Evolutionary conservation across 2,329 filamentous ascomycete genomes (phyloP).

Genomic region (Cladosporium sp.): DNA sequence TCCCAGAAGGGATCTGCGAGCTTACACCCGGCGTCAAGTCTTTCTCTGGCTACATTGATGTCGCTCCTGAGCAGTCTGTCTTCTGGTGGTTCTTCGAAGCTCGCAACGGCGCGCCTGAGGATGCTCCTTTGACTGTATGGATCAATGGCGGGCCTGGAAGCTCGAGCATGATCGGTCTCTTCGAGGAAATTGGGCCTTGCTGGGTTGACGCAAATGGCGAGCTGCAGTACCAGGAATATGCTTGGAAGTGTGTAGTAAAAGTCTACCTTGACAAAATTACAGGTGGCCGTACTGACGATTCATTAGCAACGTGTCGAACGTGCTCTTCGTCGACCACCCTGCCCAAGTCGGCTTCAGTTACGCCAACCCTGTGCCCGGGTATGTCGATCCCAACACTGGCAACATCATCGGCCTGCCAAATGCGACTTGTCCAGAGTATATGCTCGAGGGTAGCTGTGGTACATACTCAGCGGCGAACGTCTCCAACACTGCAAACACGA

Average conservation of each 20-base stretch:
- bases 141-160: slow-evolving; percentile 62
- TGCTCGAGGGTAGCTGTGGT: slow-evolving; percentile 45
- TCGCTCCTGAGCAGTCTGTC: slow-evolving; percentile 53
- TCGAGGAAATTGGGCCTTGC: slow-evolving; percentile 48
- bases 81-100: slow-evolving; percentile 62
- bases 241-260: slow-evolving; percentile 53
- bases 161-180: slow-evolving; percentile 59
- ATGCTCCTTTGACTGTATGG: slow-evolving; percentile 61
- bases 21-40: slow-evolving; percentile 57
- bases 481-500: slow-evolving; percentile 55
- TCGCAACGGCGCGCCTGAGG: slow-evolving; percentile 46
- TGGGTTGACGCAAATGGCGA: slow-evolving; percentile 46
- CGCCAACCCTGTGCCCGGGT: slow-evolving; percentile 37
- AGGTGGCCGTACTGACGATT: neutral
- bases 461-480: slow-evolving; percentile 57
- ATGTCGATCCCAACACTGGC: slow-evolving; percentile 35
- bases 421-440: slow-evolving; percentile 27
- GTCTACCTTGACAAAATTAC: neutral
- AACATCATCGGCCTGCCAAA: slow-evolving; percentile 40
- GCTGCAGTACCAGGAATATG: slow-evolving; percentile 61
- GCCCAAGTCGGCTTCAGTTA: slow-evolving; percentile 61
- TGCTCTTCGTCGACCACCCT: slow-evolving; percentile 71
- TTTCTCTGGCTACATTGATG: slow-evolving; percentile 57
- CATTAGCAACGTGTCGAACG: slow-evolving; percentile 56
- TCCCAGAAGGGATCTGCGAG: slow-evolving; percentile 57